Evolutionary conservation across 345 rosid genomes (phyloP).

Genomic region (Pugionium cornutum): DNA sequence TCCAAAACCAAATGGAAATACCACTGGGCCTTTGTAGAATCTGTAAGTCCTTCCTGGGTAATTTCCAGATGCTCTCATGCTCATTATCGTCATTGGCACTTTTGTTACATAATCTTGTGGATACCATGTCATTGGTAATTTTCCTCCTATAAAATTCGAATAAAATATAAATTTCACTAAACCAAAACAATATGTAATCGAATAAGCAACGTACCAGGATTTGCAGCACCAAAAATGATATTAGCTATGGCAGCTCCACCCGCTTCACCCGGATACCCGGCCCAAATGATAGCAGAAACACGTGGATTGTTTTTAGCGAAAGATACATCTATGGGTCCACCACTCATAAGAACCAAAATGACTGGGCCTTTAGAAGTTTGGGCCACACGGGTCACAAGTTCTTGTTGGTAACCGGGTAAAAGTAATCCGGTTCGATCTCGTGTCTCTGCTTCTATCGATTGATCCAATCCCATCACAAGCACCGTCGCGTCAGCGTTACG

Average conservation of each 20-base stretch:
- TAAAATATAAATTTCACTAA: no score
- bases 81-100: slow-evolving; percentile 90
- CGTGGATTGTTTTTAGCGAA: slow-evolving; percentile 85
- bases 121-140: slow-evolving; percentile 94
- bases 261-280: slow-evolving; percentile 97
- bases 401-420: slow-evolving; percentile 76
- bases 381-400: slow-evolving; percentile 74
- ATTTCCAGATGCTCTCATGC: slow-evolving; percentile 56
- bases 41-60: slow-evolving; percentile 95
- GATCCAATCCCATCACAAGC: slow-evolving; percentile 88
- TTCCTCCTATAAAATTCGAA: slow-evolving; percentile 57
- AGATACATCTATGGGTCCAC: slow-evolving; percentile 82
- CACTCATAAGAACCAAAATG: slow-evolving; percentile 70
- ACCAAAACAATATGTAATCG: not conserved
- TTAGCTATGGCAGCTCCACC: slow-evolving; percentile 91
- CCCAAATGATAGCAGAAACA: slow-evolving; percentile 82
- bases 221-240: slow-evolving; percentile 67
- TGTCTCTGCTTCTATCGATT: slow-evolving; percentile 76
- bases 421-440: slow-evolving; percentile 66
- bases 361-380: slow-evolving; percentile 68
- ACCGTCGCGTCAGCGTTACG: slow-evolving; percentile 73
- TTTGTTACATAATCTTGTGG: slow-evolving; percentile 70
- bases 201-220: slow-evolving; percentile 55
- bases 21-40: slow-evolving; percentile 90
- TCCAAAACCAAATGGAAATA: slow-evolving; percentile 82